phyloP scores from a whole-genome alignment of 768 basidiomycete species.

The Tulasnella sp. region DNA sequence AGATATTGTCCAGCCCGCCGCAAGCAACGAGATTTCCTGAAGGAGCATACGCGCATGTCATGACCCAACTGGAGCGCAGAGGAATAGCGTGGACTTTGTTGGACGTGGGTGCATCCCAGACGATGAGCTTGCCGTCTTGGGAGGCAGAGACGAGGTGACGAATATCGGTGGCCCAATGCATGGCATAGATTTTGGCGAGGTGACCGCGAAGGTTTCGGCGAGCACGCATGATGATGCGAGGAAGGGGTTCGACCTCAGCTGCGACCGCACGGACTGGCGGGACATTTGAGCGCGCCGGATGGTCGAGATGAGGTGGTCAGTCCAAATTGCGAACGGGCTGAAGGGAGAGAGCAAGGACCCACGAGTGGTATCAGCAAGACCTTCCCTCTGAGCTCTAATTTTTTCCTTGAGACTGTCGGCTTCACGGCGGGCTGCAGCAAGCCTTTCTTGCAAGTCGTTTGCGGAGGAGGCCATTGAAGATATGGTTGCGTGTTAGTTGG shows the following conservation, averaged over 20 bases:
- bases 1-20: conserved; percentile 98
- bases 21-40: conserved; percentile 98
- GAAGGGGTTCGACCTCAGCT: conserved; percentile 91
- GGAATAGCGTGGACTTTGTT: conserved; percentile 99
- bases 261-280: conserved; percentile 94
- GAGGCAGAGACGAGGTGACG: conserved; percentile 99
- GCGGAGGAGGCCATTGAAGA: conserved; percentile 19
- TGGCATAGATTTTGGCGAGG: conserved; percentile 99
- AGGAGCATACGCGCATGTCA: conserved; percentile 99
- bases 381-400: conserved; percentile 94
- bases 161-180: conserved; percentile 99
- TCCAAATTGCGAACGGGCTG: conserved; percentile 2
- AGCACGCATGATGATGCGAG: conserved; percentile 95
- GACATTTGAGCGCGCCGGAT: neutral
- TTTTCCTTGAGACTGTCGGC: conserved; percentile 98
- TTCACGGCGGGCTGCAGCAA: conserved; percentile 95
- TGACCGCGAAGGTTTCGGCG: conserved; percentile 95
- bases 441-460: conserved; percentile 48
- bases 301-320: neutral
- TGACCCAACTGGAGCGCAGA: conserved; percentile 97
- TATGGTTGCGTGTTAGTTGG: neutral
- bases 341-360: conserved; percentile 47
- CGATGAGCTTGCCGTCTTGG: conserved; percentile 98
- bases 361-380: conserved; percentile 98
- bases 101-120: conserved; percentile 99